Evolutionary conservation across 352 stramenopile genomes (phyloP), one percentile per base, ranked within the genome.

Genomic region (Pythium periplocum): DNA sequence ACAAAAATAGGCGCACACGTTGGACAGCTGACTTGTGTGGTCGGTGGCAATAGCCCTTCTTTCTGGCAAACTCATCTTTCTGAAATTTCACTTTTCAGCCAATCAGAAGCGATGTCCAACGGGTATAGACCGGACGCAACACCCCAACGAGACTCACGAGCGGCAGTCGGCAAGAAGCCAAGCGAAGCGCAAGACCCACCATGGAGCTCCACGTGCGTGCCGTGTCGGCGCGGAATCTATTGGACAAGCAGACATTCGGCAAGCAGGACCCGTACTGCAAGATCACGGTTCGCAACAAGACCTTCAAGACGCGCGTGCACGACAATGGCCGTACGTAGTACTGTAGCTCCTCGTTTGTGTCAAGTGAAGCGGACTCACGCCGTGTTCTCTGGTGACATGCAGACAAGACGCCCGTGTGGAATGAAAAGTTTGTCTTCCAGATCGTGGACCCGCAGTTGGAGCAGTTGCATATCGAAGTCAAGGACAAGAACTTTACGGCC

Each of bases 251-350:
- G 65, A 90, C 78, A 2, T 91, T 93, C 51, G 83, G 83, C 55
- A 88, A 86, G 51, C 83, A 93, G 52, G 83, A 93, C 52, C 83
- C 80, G 10, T 93, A 75, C 68, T 93, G 83, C 59, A 90, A 87
- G 51, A 61, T 93, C 45, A 62, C 62, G 5, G 59, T 93, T 26
- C 68, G 83, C 41, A 59, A 68, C 54, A 75, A 76, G 56, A 86
- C 59, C 32, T 80, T 83, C 65, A 85, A 75, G 66, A 93, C 83
- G 40, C 75, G 76, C 57, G 81, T 90, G 37, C 80, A 93, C 62
- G 77, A 93, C 71, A 93, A 93, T 66, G 83, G 83, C 57, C 66
- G 83, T 90, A 38, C 48, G 76, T 49, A 26, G 17, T 26, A 26
- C 17, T 26, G 17, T 26, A 26, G 17, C 17, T 26, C 17, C 17